Evolutionary conservation across 129 eudicot species (phyloP), one percentile per base, ranked within the genome.

Genomic region (Ambrosia trifida): DNA sequence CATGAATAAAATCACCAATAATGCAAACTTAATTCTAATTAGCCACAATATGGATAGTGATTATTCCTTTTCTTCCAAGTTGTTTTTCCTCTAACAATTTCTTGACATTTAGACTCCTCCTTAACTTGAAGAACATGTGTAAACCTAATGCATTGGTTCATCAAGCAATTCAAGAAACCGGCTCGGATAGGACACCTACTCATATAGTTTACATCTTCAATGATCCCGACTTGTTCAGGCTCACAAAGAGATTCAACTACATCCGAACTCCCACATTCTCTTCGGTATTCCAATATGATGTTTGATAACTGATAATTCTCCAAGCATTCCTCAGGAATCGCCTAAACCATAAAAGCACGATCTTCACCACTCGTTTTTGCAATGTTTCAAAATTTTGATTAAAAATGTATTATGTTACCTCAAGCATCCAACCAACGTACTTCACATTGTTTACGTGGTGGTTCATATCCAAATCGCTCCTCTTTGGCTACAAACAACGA

Each of bases 401-500:
- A 16, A 11, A 66, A 16, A 33, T 13, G 12, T 3, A 16, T 11
- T n/a, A 14, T 6, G 58, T 76, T 85, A 93, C 98, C 96, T 93
- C 98, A 1, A 93, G 92, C 88, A 93, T 89, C 98, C 98, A 93
- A 45, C 90, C 73, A 1, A 89, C 84, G 61, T 89, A 93, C 67
- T 93, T 93, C 28, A 87, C 98, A 40, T 93, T 87, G 83, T 93
- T 93, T 19, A 93, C 98, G 38, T 93, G 98, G 45, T 87, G 86
- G 81, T 93, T 93, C 91, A 87, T 84, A 85, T 93, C 98, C 87
- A 93, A 80, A 73, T 93, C 98, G 69, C 89, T 85, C 79, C 98
- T 78, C 82, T 81, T 82, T 40, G 96, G 91, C 96, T 89, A 78
- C 79, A 80, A 46, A n/a, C 7, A 44, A 40, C 0, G 44, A 40